Base-by-base conservation (phyloP, 1,139 yeast genomes). In the Pichiaceae sp. region DNA sequence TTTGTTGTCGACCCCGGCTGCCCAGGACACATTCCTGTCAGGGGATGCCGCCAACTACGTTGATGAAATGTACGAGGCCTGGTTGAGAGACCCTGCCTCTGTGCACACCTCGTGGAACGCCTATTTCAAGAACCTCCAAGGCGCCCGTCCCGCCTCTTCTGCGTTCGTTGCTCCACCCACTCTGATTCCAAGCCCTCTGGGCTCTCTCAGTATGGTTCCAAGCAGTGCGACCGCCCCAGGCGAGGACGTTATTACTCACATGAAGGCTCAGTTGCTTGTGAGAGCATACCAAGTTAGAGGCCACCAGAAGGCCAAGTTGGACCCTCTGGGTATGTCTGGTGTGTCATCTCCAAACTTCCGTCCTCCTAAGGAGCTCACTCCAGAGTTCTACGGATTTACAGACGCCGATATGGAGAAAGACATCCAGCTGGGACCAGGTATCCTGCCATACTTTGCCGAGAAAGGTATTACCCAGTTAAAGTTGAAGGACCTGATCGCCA, bases 261-360 rank as follows among this genome's bases (percentile, higher is more conserved):
- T 91, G 70, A 93, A 91, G 64, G 94, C 87, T 18, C 99, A 91
- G 71, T 75, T 91, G 52, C 72, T 91, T 53, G 97, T 93, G 44
- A 84, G 99, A 62, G 98, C 98, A 32, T 93, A 89, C 66, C 98
- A 91, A 68, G 98, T 91, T 38, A 79, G 97, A 63, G 99, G 98
- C 47, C 98, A 91, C 62, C 84, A 80, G 61, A 86, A 85, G 67
- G 96, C 98, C 35, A 82, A 79, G 56, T 81, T 89, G 44, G 99
- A 91, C 63, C 99, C 99, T 15, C 70, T 91, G 57, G 93, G 84
- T 28, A 83, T 91, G 54, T 77, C 91, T 21, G 85, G 79, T 57
- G 96, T 93, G 48, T 82, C 77, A 51, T 72, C 73, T 53, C 59
- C 66, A 42, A 53, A 62, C 27, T 64, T 67, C 40, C 59, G 63